A percentile compares a stretch with the other conserved stretches of the same genome.
These are phyloP conservation scores for Capsicum chinense DNA, from an alignment of 257 asterid species.

Conservation along the genomic window DNA sequence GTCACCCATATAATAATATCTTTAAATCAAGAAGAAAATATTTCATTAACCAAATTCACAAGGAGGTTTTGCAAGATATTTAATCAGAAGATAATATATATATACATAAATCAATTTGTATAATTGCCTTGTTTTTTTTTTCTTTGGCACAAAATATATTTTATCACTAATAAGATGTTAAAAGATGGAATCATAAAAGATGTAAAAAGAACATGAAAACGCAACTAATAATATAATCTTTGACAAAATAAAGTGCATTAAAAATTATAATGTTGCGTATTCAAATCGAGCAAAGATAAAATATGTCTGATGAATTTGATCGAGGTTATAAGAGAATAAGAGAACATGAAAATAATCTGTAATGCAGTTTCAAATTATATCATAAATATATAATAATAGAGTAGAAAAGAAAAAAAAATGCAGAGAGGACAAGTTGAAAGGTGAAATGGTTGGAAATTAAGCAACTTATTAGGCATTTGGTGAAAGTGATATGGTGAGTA, in stretches of 20 bases:
- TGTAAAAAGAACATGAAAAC: background rate
- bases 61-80: background rate
- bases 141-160: too few species aligned
- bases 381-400: background rate
- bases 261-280: too few species aligned
- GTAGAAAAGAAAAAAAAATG: background rate
- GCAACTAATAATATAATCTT: too few species aligned
- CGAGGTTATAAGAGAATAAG: too few species aligned
- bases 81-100: background rate
- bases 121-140: too few species aligned
- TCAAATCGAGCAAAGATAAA: too few species aligned
- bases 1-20: background rate
- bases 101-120: background rate
- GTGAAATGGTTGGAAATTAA: background rate
- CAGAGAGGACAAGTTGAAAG: background rate
- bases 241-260: too few species aligned
- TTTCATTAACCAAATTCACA: background rate
- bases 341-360: background rate
- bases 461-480: background rate
- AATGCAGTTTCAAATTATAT: background rate
- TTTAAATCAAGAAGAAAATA: background rate
- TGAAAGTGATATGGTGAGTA: background rate
- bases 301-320: too few species aligned
- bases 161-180: background rate
- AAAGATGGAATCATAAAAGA: background rate